A percentile compares a stretch with the other conserved stretches of the same genome.
phyloP scores from a whole-genome alignment of 768 basidiomycete genomes.

The Trametes meyenii region DNA sequence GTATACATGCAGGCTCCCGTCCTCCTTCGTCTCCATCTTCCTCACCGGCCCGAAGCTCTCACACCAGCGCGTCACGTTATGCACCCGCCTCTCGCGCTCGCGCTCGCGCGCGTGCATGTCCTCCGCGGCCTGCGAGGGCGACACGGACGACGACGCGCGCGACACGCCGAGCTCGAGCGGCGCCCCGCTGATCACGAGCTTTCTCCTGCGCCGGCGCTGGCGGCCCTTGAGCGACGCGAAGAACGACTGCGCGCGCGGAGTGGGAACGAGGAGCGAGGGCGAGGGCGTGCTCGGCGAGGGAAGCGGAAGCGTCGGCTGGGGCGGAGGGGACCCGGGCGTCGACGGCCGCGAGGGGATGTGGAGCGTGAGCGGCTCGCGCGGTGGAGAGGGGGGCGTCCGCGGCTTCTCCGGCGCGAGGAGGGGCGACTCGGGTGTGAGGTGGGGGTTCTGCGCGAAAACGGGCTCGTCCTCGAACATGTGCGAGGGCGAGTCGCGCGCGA shows the following conservation, averaged over 20 bases:
- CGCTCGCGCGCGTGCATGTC: constrained; percentile 9
- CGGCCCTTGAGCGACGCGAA: constrained; percentile 25
- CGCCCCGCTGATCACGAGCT: constrained; percentile 30
- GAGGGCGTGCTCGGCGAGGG: constrained; percentile 31
- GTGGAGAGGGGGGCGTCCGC: constrained; percentile 6
- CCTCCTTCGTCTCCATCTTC: constrained; percentile 28
- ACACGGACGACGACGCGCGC: constrained; percentile 9
- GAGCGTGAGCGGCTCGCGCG: constrained; percentile 6
- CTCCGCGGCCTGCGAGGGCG: constrained; percentile 5
- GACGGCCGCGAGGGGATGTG: constrained; percentile 21
- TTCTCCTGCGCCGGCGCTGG: constrained; percentile 28
- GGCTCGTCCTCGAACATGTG: constrained; percentile 19
- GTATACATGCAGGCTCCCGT: constrained; percentile 33
- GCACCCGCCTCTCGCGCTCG: constrained; percentile 24
- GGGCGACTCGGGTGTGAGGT: constrained; percentile 15
- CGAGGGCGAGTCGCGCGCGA: constrained; percentile 22
- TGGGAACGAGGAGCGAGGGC: constrained; percentile 29
- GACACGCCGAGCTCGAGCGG: constrained; percentile 5
- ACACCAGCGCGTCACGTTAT: constrained; percentile 30
- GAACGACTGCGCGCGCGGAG: constrained; percentile 25
- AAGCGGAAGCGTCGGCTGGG: constrained; percentile 29
- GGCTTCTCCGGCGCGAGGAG: constrained; percentile 7
- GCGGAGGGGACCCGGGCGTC: constrained; percentile 25
- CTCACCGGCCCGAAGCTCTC: constrained; percentile 31
- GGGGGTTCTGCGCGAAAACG: constrained; percentile 20